Conservation (phyloP, 1,284 basidiomycete genomes). For the Stereum hirsutum region DNA sequence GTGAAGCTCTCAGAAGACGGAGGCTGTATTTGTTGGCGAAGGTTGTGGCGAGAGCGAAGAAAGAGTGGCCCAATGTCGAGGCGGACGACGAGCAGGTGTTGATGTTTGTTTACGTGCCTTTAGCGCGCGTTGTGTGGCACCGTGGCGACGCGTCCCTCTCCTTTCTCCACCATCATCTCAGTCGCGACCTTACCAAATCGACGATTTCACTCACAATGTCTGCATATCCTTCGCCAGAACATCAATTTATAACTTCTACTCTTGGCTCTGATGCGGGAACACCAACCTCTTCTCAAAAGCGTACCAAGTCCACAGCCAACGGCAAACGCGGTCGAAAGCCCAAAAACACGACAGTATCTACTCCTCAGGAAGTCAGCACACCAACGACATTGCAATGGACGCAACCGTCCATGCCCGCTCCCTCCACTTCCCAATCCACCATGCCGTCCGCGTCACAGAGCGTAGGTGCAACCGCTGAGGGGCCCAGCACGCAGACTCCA, state of each 20-base stretch:
- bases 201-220: constrained; percentile 7
- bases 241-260: constrained; percentile 10
- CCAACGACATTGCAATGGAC: constrained; percentile 9
- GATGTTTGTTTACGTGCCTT: not conserved
- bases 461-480: too few species aligned
- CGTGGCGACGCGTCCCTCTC: too few species aligned
- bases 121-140: too few species aligned
- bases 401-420: constrained; percentile 2
- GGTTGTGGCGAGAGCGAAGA: not conserved
- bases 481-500: too few species aligned
- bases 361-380: too few species aligned
- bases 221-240: constrained; percentile 2
- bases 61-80: not conserved
- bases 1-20: too few species aligned
- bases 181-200: constrained; percentile 12
- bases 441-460: constrained; percentile 9
- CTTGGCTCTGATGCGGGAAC: constrained; percentile 19
- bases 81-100: constrained; percentile 4
- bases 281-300: too few species aligned
- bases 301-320: too few species aligned
- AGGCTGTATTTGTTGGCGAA: too few species aligned
- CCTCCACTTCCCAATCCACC: not conserved
- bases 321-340: constrained; percentile 12
- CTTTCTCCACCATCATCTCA: constrained; percentile 21
- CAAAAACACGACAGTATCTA: too few species aligned